Base-by-base conservation (phyloP, 2,329 filamentous ascomycete species). In the Bipolaris gigantea region DNA sequence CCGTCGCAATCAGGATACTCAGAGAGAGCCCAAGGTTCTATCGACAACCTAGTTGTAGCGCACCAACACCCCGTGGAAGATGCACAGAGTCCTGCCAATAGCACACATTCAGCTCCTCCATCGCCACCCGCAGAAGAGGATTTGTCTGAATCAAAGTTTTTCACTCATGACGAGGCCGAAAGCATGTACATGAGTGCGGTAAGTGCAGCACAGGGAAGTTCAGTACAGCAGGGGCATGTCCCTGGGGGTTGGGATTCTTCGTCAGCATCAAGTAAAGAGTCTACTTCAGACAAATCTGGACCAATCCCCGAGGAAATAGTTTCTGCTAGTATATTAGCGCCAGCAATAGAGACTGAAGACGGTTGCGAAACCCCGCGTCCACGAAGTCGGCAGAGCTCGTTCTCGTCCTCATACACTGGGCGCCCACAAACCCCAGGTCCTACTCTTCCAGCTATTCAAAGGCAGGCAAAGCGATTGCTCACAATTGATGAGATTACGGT, bases 111-210 rank as follows among this genome's bases (percentile, higher is more conserved):
- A 8, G 36, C 50, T n/a, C 38, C 42, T 6, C 50, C 53, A 34
- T 56, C 60, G 5, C 51, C 50, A 19, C 48, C 56, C 1, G 45
- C 50, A 10, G 15, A 40, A 16, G 58, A 69, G 48, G 69, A 71
- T 48, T 53, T 75, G 23, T 53, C 73, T 11, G 63, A 76, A 57
- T 93, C 90, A 5, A 86, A 84, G 36, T 67, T 92, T 1, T 93
- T 89, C 66, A 90, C 84, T 33, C 89, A 91, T 54, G 88, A 91
- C 57, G 89, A 93, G 58, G 89, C 89, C 0, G 86, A 90, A 67
- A 94, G 90, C 71, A 89, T 95, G 86, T 95, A 94, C 64, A 87
- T 92, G 86, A 93, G 85, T 66, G 85, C 83, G 10, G 76, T 85
- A 50, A 84, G 81, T 53, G 73, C 75, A 34, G 69, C 68, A 9